Percentiles rank a stretch among this genome's conserved stretches.
phyloP scores from a whole-genome alignment of 2,329 filamentous ascomycete species.

The Sclerotinia subarctica region DNA sequence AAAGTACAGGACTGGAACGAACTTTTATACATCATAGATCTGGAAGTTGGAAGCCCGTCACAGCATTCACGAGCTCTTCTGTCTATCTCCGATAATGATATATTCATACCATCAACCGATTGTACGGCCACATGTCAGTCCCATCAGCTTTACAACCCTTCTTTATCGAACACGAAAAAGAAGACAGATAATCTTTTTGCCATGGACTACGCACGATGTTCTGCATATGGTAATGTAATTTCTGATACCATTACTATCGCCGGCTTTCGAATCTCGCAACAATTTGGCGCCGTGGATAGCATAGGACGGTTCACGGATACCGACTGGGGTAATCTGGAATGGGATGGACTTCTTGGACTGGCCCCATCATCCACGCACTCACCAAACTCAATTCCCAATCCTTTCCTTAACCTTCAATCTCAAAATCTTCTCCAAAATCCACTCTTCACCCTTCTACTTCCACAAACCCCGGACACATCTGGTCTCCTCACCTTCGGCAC shows the following conservation, averaged over 20 bases:
- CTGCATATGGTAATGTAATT: neutral
- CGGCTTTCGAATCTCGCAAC: neutral
- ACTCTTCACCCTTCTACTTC: constrained; percentile 15
- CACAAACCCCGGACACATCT: neutral
- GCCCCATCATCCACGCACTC: neutral
- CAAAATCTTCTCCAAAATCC: neutral
- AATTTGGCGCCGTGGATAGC: constrained; percentile 7
- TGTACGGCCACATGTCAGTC: constrained; percentile 4
- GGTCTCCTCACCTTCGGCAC: constrained; percentile 8
- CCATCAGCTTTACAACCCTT: constrained; percentile 10
- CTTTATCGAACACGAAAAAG: neutral
- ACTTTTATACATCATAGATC: constrained; percentile 19
- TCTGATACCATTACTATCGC: constrained; percentile 5
- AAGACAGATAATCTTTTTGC: neutral
- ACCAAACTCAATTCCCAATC: neutral
- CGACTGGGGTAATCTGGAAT: constrained; percentile 17
- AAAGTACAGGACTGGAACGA: constrained; percentile 19
- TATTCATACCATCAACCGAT: constrained; percentile 10
- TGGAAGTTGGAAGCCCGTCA: constrained; percentile 21
- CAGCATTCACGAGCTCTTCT: constrained; percentile 15
- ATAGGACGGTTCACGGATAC: neutral
- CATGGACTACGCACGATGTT: constrained; percentile 8
- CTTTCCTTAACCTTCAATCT: neutral
- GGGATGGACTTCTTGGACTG: constrained; percentile 17
- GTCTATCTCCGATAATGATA: constrained; percentile 15